Conservation (phyloP, 2,329 filamentous ascomycete species). For the Arthrobotrys pseudoclavata region DNA sequence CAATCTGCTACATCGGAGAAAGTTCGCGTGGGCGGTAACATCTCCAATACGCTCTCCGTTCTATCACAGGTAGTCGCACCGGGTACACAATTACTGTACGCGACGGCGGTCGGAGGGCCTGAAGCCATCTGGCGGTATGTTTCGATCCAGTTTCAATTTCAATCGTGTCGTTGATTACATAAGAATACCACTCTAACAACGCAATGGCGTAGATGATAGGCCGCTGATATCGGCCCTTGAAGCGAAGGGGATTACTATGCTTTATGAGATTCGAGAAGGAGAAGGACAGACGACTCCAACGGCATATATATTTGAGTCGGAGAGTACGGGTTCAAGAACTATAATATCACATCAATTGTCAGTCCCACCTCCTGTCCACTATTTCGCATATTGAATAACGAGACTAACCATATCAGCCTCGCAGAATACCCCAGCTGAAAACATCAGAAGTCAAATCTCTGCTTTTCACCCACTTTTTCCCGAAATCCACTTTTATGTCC, state of each 20-base stretch:
- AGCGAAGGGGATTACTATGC: conserved; percentile 55
- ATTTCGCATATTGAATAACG: not conserved
- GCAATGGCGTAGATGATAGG: conserved; percentile 47
- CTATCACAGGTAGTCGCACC: conserved; percentile 73
- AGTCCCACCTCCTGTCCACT: not conserved
- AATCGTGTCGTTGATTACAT: conserved; percentile 29
- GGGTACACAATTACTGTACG: conserved; percentile 50
- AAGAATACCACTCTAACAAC: conserved; percentile 51
- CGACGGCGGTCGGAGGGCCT: conserved; percentile 55
- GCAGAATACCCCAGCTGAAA: conserved; percentile 33
- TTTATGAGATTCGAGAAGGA: conserved; percentile 50
- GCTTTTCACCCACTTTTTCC: conserved; percentile 52
- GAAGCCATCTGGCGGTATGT: conserved; percentile 54
- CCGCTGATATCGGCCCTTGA: conserved; percentile 52
- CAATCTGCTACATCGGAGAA: conserved; percentile 74
- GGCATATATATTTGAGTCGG: conserved; percentile 61
- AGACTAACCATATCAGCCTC: no score
- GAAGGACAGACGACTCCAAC: conserved; percentile 51
- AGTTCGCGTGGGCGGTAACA: conserved; percentile 79
- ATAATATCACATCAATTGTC: conserved; percentile 61
- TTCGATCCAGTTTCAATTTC: not conserved
- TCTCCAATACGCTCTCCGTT: conserved; percentile 79
- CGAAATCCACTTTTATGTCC: conserved; percentile 37
- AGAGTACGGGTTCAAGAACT: conserved; percentile 54
- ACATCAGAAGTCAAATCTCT: conserved; percentile 44